Percentiles rank a stretch among this genome's conserved stretches.
Evolutionary conservation across 2,329 filamentous ascomycete genomes (phyloP).

Genomic region (Diaporthe amygdali): DNA sequence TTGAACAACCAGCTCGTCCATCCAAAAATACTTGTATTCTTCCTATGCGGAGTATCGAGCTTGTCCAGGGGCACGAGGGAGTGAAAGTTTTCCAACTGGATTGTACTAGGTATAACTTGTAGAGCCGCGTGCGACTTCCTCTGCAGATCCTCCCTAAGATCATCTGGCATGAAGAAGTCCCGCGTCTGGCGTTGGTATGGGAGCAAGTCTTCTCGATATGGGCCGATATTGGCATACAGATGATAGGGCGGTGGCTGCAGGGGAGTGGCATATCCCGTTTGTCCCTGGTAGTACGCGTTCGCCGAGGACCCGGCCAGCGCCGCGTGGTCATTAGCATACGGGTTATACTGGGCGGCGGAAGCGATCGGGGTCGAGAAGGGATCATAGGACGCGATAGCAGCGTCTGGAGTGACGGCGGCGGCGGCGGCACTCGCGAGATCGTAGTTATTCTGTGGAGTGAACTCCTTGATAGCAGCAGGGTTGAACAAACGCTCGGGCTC

Average conservation of each 20-base stretch:
- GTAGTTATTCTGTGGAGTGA: constrained; percentile 60
- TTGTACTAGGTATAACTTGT: constrained; percentile 80
- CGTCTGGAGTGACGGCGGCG: constrained; percentile 46
- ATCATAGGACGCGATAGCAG: constrained; percentile 59
- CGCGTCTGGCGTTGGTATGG: constrained; percentile 87
- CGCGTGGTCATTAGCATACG: constrained; percentile 77
- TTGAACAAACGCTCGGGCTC: constrained; percentile 56
- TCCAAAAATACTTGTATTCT: constrained; percentile 80
- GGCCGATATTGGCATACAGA: constrained; percentile 85
- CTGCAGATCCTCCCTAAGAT: constrained; percentile 85
- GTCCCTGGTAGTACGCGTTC: constrained; percentile 71
- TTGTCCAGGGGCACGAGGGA: constrained; percentile 78
- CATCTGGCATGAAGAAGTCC: constrained; percentile 91
- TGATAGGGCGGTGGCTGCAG: constrained; percentile 84
- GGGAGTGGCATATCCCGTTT: constrained; percentile 54
- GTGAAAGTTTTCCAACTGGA: constrained; percentile 86
- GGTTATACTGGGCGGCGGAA: constrained; percentile 64
- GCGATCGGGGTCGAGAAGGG: constrained; percentile 66
- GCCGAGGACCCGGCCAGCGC: constrained; percentile 57
- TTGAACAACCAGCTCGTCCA: constrained; percentile 96
- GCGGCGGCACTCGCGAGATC: constrained; percentile 58
- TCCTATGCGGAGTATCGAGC: constrained; percentile 75
- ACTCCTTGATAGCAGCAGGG: constrained; percentile 62
- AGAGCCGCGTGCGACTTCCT: constrained; percentile 85
- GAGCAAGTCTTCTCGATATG: constrained; percentile 80